These are phyloP conservation scores for Selaginella moellendorffii DNA, from an alignment of 75 land plant genomes.

Conservation along the genomic window DNA sequence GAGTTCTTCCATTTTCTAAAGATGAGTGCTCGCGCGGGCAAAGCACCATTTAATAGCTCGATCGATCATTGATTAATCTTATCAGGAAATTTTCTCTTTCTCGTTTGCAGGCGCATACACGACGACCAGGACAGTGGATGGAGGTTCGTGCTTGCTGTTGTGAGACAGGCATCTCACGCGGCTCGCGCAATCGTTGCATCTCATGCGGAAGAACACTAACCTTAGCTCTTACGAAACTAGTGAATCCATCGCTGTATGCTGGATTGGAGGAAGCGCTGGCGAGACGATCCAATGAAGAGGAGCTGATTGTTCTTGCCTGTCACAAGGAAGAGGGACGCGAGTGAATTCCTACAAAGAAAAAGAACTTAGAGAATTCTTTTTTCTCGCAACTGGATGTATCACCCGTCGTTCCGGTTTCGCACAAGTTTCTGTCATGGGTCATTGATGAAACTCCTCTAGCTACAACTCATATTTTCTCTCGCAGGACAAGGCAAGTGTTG, in stretches of 20 bases:
- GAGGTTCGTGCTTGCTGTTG: constrained; percentile 32
- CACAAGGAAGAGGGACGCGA: not conserved
- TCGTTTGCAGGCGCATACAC: constrained; percentile 62
- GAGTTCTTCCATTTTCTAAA: too few relatives aligned
- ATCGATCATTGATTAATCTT: constrained; percentile 19
- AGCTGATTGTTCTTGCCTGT: constrained; percentile 40
- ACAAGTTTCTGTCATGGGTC: constrained; percentile 53
- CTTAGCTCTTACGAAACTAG: not conserved
- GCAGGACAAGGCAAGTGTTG: constrained; percentile 43
- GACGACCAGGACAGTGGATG: constrained; percentile 42
- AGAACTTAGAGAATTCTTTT: not conserved
- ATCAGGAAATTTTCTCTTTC: not conserved
- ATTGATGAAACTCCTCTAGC: constrained; percentile 48
- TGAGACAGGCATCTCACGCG: constrained; percentile 71
- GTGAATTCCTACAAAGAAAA: not conserved
- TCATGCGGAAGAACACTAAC: too few relatives aligned
- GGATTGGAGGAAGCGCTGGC: constrained; percentile 12
- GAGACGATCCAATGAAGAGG: constrained; percentile 13
- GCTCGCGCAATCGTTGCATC: constrained; percentile 46
- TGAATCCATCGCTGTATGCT: constrained; percentile 17
- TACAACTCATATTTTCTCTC: constrained; percentile 26
- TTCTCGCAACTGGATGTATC: constrained; percentile 23
- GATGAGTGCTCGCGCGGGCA: constrained; percentile 12
- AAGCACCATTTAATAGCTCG: constrained; percentile 37
- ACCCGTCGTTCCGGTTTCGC: constrained; percentile 37